Evolutionary conservation across 306 rosid species (phyloP), one percentile per base, ranked within the genome.

Genomic region (Rosa rugosa): DNA sequence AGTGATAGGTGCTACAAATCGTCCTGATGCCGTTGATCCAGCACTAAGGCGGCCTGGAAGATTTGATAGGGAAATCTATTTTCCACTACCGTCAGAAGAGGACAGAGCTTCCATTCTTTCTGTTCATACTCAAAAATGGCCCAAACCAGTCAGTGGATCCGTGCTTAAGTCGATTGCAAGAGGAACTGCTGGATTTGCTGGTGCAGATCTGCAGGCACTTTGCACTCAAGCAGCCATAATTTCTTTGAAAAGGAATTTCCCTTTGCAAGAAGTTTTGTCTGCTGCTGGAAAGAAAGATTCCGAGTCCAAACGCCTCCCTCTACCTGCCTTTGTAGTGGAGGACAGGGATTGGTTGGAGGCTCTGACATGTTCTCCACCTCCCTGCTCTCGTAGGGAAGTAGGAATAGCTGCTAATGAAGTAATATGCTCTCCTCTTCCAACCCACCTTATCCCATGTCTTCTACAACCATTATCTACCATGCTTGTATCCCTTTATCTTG

Each of bases 261-360:
- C 99, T 85, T 87, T 95, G 85, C 94, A 91, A 46, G 90, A 89
- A 80, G 85, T 91, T 79, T 76, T 95, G 73, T 86, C 96, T 71
- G 82, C 87, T 34, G 97, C 96, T 80, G 90, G 84, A 70, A 89
- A 82, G 81, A 87, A 85, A 73, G 66, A 67, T 77, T 84, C 85
- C 46, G 72, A 83, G 64, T 77, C 80, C 79, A 88, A 87, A 84
- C 88, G 84, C 71, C 82, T 82, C 81, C 87, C 94, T 77, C 91
- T 92, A 71, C 99, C 99, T 25, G 82, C 93, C 83, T 87, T 95
- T 85, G 84, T 90, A 18, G 99, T 95, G 83, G 97, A 91, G 90
- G 99, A 95, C 87, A 89, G 91, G 86, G 99, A 95, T 81, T 95
- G 99, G 99, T 84, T 95, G 82, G 98, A 91, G 82, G 99, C 99